Percentiles rank a stretch among this genome's conserved stretches.
Evolutionary conservation across 768 basidiomycete genomes (phyloP).

Genomic region (Kwoniella pini): DNA sequence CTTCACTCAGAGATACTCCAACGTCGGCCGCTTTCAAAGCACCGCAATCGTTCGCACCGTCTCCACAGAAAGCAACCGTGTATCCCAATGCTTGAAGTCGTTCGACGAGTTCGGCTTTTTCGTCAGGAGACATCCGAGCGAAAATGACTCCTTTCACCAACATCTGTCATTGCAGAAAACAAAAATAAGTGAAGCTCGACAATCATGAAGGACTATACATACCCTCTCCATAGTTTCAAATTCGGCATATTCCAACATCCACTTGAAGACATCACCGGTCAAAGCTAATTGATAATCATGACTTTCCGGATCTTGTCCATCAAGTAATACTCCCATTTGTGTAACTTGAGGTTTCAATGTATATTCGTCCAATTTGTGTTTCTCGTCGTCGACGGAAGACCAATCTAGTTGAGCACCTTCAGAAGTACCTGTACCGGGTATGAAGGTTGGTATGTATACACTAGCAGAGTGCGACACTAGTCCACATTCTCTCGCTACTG

Average conservation of each 20-base stretch:
- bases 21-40: conserved; percentile 98
- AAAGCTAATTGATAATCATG: conserved; percentile 89
- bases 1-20: conserved; percentile 92
- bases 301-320: conserved; percentile 69
- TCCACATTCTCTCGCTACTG: conserved; percentile 90
- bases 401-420: conserved; percentile 71
- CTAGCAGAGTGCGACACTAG: conserved; percentile 84
- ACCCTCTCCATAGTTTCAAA: conserved; percentile 92
- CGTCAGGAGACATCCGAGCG: conserved; percentile 98
- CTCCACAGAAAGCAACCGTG: conserved; percentile 96
- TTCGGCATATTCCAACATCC: conserved; percentile 95
- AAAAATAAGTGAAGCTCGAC: neutral
- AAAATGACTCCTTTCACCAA: conserved; percentile 94
- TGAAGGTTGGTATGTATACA: conserved; percentile 80
- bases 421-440: conserved; percentile 62
- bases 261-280: conserved; percentile 93
- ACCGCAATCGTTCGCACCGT: conserved; percentile 98
- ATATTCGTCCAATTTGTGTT: conserved; percentile 82
- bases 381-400: conserved; percentile 85
- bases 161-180: too few relatives aligned
- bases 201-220: conserved; percentile 45
- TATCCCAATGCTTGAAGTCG: conserved; percentile 89
- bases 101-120: conserved; percentile 98
- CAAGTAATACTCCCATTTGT: conserved; percentile 64
- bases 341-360: conserved; percentile 72